Evolutionary conservation across 306 rosid species (phyloP).

Genomic region (Corylus americana): DNA sequence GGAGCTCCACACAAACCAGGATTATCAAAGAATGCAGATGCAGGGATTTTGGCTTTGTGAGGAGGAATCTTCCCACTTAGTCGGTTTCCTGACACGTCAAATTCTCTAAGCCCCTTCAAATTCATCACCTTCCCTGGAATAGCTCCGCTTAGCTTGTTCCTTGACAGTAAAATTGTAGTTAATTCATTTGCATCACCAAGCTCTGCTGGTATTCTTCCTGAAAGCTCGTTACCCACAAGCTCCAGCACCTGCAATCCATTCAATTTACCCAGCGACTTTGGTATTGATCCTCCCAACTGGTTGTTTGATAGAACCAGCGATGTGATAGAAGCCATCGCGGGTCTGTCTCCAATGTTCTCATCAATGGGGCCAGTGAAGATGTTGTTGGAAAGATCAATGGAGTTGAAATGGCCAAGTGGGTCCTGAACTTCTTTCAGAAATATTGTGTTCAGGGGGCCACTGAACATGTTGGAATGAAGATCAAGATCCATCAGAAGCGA

Average conservation of each 20-base stretch:
- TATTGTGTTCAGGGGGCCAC: conserved; percentile 35
- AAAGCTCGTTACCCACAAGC: conserved; percentile 30
- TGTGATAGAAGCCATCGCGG: conserved; percentile 40
- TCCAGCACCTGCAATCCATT: conserved; percentile 36
- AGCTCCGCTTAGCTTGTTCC: conserved; percentile 42
- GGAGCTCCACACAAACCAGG: conserved; percentile 62
- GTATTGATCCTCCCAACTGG: conserved; percentile 42
- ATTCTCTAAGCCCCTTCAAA: conserved; percentile 34
- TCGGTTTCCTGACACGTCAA: conserved; percentile 49
- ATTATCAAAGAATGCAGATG: conserved; percentile 47
- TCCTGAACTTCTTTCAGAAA: conserved; percentile 32
- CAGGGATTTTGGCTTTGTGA: conserved; percentile 38
- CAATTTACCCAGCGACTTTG: conserved; percentile 46
- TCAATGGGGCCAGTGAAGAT: conserved; percentile 40
- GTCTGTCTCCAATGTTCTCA: conserved; percentile 34
- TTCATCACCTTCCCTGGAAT: conserved; percentile 51
- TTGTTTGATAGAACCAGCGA: conserved; percentile 42
- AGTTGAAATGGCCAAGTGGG: conserved; percentile 53
- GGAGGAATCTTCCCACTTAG: conserved; percentile 44
- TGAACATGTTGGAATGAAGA: conserved; percentile 49
- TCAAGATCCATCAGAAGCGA: conserved; percentile 51
- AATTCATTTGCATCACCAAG: conserved; percentile 36
- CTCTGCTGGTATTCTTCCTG: conserved; percentile 45
- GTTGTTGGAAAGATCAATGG: conserved; percentile 47
- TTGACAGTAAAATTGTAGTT: conserved; percentile 32